Evolutionary conservation across 1,139 yeast genomes (phyloP), one percentile per base, ranked within the genome.

Genomic region (Suhomyces taliae): DNA sequence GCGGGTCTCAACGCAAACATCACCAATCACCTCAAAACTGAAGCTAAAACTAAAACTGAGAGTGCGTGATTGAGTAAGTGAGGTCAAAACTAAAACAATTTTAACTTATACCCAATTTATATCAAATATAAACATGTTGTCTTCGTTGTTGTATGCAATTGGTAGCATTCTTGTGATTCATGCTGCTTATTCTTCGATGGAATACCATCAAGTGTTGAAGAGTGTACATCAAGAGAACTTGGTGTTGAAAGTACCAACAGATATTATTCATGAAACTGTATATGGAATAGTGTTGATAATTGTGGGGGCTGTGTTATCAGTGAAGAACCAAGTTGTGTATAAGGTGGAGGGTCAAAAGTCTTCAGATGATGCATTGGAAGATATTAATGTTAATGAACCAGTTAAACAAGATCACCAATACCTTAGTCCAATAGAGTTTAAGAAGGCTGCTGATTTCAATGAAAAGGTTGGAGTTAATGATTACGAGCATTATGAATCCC

Each of bases 161-260:
- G 79, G 80, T 2, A 44, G 58, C n/a, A 43, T 67, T 15, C 54
- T 75, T 12, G 61, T 76, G 34, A 40, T 66, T 10, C 83, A 80
- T 56, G 70, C 82, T 4, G 80, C 77, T 3, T 79, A 78, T 53
- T 79, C 83, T 10, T 70, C 82, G 1, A 74, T 73, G 54, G 83
- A 79, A 54, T 69, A 72, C 58, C 78, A 76, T 49, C 79, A 74
- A 55, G 59, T 74, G 29, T 49, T 61, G 24, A 61, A 65, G 26
- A 41, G 62, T 9, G 46, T 61, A 15, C 53, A 49, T 43, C 53
- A 56, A 34, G 47, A 54, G 24, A 44, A 58, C 6, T 2, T 34
- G 10, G 37, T 40, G 19, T 27, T 39, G 14, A 27, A 27, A 9
- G 50, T 73, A 39, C 78, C 78, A 4, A 47, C 57, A 8, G 82